A percentile compares a stretch with the other conserved stretches of the same genome.
These are phyloP conservation scores for Aurifilum marmelostoma DNA, from an alignment of 2,329 filamentous ascomycete species.

Conservation along the genomic window DNA sequence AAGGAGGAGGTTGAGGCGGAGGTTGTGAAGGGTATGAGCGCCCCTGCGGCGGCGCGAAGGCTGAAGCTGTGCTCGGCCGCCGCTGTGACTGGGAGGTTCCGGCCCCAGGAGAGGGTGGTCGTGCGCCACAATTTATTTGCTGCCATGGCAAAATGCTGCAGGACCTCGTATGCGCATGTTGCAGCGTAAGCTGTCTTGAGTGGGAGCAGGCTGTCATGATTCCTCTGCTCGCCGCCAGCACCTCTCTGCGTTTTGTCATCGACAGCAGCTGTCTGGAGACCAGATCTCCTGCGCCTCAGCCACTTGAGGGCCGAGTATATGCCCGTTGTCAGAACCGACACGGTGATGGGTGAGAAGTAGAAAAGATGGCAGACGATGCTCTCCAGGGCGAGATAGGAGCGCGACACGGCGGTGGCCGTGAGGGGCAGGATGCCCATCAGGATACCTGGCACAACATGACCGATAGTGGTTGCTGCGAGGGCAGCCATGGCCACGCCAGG, in stretches of 20 bases:
- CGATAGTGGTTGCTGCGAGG: conserved; percentile 18
- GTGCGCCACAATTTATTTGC: neutral
- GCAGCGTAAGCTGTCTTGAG: conserved; percentile 17
- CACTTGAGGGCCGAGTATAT: neutral
- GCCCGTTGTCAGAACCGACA: conserved; percentile 14
- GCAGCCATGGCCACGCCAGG: conserved; percentile 14
- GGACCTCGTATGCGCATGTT: conserved; percentile 10
- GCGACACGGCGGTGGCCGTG: conserved; percentile 26
- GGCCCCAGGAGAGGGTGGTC: neutral
- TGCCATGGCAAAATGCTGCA: conserved; percentile 15
- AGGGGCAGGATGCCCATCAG: conserved; percentile 17
- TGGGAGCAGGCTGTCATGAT: neutral
- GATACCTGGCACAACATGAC: conserved; percentile 18
- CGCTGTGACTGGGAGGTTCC: too few species aligned
- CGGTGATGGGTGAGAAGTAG: conserved; percentile 13
- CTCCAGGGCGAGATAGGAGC: conserved; percentile 16
- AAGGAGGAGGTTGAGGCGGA: neutral
- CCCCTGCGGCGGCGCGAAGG: neutral
- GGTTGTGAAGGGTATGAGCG: neutral
- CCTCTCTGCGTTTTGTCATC: neutral
- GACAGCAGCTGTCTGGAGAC: neutral
- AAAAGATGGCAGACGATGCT: conserved; percentile 14
- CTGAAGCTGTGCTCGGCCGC: neutral
- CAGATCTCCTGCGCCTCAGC: neutral
- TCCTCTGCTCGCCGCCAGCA: neutral